Base-by-base conservation (phyloP, 768 basidiomycete genomes). In the Suillus hirtellus region DNA sequence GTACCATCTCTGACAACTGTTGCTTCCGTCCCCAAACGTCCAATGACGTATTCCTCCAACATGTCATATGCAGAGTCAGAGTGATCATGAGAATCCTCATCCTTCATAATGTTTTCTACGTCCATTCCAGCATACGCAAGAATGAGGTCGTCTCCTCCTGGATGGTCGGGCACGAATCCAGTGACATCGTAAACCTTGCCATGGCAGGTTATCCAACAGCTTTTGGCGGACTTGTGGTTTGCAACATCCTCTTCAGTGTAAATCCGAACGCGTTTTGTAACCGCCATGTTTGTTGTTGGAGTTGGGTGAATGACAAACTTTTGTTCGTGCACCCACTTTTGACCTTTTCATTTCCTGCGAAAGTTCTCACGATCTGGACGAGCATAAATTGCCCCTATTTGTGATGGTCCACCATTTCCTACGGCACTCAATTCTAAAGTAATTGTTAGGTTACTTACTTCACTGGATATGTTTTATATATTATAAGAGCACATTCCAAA, bases 101-200 rank as follows among this genome's bases (percentile, higher is more conserved):
- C 89, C 69, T 83, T 85, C 97, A 99, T 99, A 61, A 87, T 80
- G 21, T 76, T 80, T 21, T 83, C 89, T 59, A 99, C 82, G 72
- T 97, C 93, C 76, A 86, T 86, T 46, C 95, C 96, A 5, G 92
- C 96, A 75, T 89, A 83, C 50, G 86, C 79, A 44, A 95, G 77
- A 68, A 99, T 86, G 66, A 95, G 77, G 73, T 98, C 96, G 75
- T 99, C 96, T 3, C 96, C 95, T 66, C 96, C 96, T 12, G 96
- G 95, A 73, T 97, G 95, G 79, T 96, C 95, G 60, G 83, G 70
- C 2, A 96, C 77, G 77, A 99, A 98, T 4, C 70, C 67, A 3
- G 96, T 89, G 60, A 99, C 87, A 72, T 99, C 89, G 81, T 96
- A 99, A 27, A 99, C 93, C 71, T 88, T 91, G 70, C 89, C 89